Evolutionary conservation across 768 basidiomycete genomes (phyloP).

Genomic region (Mycena venus): DNA sequence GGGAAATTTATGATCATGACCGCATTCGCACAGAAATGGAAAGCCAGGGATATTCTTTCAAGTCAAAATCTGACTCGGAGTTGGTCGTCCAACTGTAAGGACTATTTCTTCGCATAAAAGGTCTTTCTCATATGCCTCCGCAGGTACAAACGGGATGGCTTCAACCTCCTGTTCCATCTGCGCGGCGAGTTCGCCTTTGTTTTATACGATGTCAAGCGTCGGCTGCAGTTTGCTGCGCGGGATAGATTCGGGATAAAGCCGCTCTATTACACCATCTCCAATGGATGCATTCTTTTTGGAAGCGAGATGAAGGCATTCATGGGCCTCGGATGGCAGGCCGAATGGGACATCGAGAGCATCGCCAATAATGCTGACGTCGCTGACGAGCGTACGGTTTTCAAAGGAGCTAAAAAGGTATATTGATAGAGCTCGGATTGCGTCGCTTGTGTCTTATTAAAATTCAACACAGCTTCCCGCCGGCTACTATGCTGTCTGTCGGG

Average conservation of each 20-base stretch:
- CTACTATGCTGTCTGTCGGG: background rate
- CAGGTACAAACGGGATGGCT: background rate
- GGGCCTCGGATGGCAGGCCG: background rate
- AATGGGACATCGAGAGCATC: background rate
- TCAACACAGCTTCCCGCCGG: background rate
- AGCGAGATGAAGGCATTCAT: background rate
- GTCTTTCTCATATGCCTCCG: no score
- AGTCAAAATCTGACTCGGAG: background rate
- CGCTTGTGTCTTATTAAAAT: background rate
- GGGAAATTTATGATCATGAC: slow-evolving; percentile 30
- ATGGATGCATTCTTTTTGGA: background rate
- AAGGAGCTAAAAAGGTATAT: background rate
- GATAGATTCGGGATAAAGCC: background rate
- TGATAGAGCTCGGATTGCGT: no score
- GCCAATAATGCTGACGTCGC: background rate
- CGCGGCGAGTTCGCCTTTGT: background rate
- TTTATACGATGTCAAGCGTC: background rate
- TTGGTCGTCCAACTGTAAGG: background rate
- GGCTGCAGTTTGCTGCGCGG: background rate
- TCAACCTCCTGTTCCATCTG: background rate
- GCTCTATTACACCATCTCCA: background rate
- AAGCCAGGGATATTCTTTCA: background rate
- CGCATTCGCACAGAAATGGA: background rate
- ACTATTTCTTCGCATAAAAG: background rate
- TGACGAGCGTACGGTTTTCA: background rate